Evolutionary conservation across 495 filamentous ascomycete species (phyloP).

Genomic region (Trichoderma orchidacearum): DNA sequence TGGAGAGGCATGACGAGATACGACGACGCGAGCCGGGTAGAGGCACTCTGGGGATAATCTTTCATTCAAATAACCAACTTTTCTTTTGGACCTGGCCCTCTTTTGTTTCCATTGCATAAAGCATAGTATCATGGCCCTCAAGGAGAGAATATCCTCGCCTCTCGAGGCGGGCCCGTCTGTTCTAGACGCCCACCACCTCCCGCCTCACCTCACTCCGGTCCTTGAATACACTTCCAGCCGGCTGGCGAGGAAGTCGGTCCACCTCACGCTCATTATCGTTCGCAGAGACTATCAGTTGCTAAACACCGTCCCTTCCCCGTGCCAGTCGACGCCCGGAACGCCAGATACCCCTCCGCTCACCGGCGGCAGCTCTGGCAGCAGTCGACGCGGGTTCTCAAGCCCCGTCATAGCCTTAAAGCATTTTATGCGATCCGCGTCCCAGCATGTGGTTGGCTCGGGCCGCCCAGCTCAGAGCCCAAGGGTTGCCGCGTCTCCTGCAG

Average conservation of each 20-base stretch:
- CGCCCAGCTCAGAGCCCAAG: conserved; percentile 7
- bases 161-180: conserved; percentile 38
- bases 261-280: conserved; percentile 35
- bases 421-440: conserved; percentile 21
- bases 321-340: conserved; percentile 11
- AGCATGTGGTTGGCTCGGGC: not conserved
- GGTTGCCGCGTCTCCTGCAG: conserved; percentile 9
- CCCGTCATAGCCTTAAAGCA: conserved; percentile 22
- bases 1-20: not conserved
- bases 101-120: not conserved
- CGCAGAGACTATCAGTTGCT: conserved; percentile 35
- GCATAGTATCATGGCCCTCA: conserved; percentile 8
- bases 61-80: not conserved
- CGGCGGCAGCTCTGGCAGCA: conserved; percentile 7
- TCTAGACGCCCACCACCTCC: conserved; percentile 31
- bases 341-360: conserved; percentile 15
- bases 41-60: not conserved
- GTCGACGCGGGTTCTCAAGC: not conserved
- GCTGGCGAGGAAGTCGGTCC: conserved; percentile 28
- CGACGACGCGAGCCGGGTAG: not conserved
- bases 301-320: conserved; percentile 3
- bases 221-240: conserved; percentile 38
- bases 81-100: not conserved
- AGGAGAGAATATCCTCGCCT: conserved; percentile 38
- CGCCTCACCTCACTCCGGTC: conserved; percentile 23